Evolutionary conservation across 1,284 basidiomycete species (phyloP), one percentile per base, ranked within the genome.

Genomic region (Laetiporus sulphureus): DNA sequence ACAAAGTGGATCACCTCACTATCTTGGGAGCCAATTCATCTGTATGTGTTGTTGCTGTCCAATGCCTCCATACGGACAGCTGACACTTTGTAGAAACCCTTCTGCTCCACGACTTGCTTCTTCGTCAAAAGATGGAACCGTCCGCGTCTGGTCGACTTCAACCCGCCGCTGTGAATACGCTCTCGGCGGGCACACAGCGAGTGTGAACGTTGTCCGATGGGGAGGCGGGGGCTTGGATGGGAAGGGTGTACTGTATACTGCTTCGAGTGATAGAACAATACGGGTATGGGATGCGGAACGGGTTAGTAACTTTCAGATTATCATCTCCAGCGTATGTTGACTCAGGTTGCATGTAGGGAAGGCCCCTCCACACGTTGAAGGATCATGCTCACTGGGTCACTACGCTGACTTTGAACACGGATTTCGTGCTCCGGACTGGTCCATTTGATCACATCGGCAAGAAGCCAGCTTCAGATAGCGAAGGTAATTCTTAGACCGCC

Each of bases 381-480:
- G 93, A 97, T 50, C 96, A 99, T 56, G 94, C 94, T 0, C 96
- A 99, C 59, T 98, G 94, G 95, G 95, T 99, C 16, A 99, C 94
- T 34, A 98, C 94, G 0, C 79, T 99, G 36, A 85, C 95, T 2
- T 74, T 99, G 42, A 95, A 92, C 57, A 96, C 94, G 12, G 95
- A 99, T 61, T 97, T 94, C 59, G 79, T 95, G 12, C 73, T 97
- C 7, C 83, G 94, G 3, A 98, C 95, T 0, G 95, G 96, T 0
- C 92, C 95, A 0, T 99, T 89, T 54, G 94, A 97, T 60, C 89
- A 96, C 52, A 86, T 76, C 0, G 77, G 75, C 40, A 91, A 88
- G 64, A 72, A 71, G 46, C 83, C 90, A 0, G 65, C 73, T 3
- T 80, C 82, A 18, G 87, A 93, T 44, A 80, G 78, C 56, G 85